Base-by-base conservation (phyloP, 1,139 yeast genomes). In the Geotrichum restrictum region DNA sequence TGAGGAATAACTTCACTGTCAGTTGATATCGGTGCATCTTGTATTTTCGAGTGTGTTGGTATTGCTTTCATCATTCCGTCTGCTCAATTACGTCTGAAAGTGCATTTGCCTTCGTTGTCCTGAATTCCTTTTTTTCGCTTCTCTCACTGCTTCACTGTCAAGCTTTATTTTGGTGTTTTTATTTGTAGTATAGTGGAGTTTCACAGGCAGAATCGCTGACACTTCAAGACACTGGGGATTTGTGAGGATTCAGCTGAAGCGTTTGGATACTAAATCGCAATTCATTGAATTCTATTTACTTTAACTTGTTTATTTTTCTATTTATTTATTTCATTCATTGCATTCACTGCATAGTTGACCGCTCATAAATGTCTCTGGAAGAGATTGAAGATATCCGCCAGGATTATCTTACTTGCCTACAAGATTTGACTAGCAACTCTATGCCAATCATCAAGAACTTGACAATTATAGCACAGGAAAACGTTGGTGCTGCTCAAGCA, bases 381-480 rank as follows among this genome's bases (percentile, higher is more conserved):
- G 73, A 69, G 22, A 61, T 71, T 40, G 72, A 74, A 53, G 74
- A 69, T 34, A 71, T 81, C 56, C 81, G 80, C 32, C 76, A 76
- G 56, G 94, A 87, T 68, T 88, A 83, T 67, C 76, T 77, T 46
- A 78, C 76, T 58, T 81, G 88, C 36, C 72, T 93, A 51, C 76
- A 78, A 44, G 95, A 88, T 58, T 75, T 93, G 60, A 88, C 96
- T 7, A 84, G 85, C 72, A 91, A 89, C 68, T 88, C 96, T 6
- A 78, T 91, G 56, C 97, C 97, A 13, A 86, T 91, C 52, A 93
- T 93, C 60, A 85, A 86, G 49, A 85, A 82, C 49, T 76, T 91
- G 61, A 93, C 98, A n/a, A 76, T 80, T 47, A 80, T 89, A 53
- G 98, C 98, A 10, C 85, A 81, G 61, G 98, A 93, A 64, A 88